These are phyloP conservation scores for Botrytis porri DNA, from an alignment of 2,329 filamentous ascomycete genomes.

Conservation along the genomic window DNA sequence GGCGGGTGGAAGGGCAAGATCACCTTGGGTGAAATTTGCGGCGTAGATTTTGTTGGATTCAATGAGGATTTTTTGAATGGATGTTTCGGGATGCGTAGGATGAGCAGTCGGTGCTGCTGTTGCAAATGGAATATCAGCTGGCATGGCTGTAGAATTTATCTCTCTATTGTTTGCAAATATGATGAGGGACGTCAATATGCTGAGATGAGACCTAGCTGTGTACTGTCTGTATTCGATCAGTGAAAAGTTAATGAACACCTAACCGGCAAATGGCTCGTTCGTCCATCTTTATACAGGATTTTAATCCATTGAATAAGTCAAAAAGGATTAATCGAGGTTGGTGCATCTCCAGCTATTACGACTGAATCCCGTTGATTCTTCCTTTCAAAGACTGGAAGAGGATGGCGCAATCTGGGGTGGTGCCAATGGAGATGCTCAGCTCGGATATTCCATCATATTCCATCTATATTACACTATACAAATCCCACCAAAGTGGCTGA, in stretches of 20 bases:
- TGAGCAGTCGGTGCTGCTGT: not conserved
- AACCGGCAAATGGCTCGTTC: not conserved
- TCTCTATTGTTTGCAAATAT: not conserved
- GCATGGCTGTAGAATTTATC: not conserved
- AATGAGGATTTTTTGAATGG: conserved; percentile 53
- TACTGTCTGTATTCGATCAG: not conserved
- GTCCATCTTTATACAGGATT: not conserved
- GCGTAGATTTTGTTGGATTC: conserved; percentile 57
- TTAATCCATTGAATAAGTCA: not conserved
- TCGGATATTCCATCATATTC: not conserved
- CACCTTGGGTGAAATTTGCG: conserved; percentile 60
- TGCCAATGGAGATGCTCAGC: not conserved
- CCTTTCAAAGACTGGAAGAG: not conserved
- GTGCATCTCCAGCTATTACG: not conserved
- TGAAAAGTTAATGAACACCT: not conserved
- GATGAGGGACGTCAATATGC: not conserved
- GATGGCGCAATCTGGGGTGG: not conserved
- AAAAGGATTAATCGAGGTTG: not conserved
- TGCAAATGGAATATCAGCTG: not conserved
- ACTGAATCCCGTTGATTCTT: not conserved
- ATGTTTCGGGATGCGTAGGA: conserved; percentile 34
- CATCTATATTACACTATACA: not conserved
- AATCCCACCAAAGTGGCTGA: not conserved
- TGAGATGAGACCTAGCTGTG: not conserved
- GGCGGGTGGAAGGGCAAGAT: conserved; percentile 65